Base-by-base conservation (phyloP, 2,329 filamentous ascomycete genomes). In the Scytalidium lignicola region DNA sequence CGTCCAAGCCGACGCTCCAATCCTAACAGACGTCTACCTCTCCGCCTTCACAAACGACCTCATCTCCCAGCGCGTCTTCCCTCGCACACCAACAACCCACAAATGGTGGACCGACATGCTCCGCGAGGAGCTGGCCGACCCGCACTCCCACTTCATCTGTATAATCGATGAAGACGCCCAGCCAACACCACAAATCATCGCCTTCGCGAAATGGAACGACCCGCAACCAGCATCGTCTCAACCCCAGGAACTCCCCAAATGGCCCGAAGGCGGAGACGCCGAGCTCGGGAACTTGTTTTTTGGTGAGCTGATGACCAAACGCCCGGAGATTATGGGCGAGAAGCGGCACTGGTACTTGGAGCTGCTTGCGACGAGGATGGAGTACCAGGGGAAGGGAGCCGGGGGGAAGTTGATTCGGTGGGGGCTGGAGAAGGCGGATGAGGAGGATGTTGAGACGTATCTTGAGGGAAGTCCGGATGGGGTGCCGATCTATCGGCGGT, bases 381-480 rank as follows among this genome's bases (percentile, higher is more conserved):
- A 65, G 17, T 67, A 66, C 51, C 74, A 76, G 58, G 69, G 76
- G 1, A 69, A 64, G 37, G 77, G 78, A 0, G 68, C 70, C 0
- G 74, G 69, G 0, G 65, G 65, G 13, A 59, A 62, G 23, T 47
- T 81, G 19, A 55, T 80, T 37, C 59, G 61, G 21, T 80, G 74
- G 74, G 78, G 77, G 0, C 50, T 72, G 6, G 60, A 68, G 21
- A 65, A 62, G 51, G 74, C 74, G 1, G 75, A 79, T 55, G 64
- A 60, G 4, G 69, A 67, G 1, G 65, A 68, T 0, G 53, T 65
- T 13, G 69, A 73, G 41, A 67, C 70, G 9, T 81, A 74, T 58
- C 60, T 81, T 1, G 75, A 80, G 51, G 73, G 75, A 8, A 78
- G 76, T 42, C 69, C 67, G 0, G 68, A 67, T 15, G 77, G 74